phyloP scores from a whole-genome alignment of 441 rosid genomes.

The Macaranga tanarius region DNA sequence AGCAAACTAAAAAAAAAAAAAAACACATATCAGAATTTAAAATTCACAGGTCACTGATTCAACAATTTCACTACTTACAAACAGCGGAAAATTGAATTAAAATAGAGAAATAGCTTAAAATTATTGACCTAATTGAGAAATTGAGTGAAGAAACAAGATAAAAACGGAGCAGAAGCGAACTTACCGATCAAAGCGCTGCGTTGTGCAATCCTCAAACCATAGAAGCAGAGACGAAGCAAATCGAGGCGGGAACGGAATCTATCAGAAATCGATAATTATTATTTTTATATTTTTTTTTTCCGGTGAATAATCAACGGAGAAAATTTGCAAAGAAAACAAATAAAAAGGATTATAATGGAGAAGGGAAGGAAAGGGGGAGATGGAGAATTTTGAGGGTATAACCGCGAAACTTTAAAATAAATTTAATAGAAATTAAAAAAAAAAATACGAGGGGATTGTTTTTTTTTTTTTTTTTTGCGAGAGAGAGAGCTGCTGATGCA shows the following conservation, averaged over 20 bases:
- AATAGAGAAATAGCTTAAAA: neutral
- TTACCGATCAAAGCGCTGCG: constrained; percentile 23
- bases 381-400: constrained; percentile 47
- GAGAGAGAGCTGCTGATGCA: neutral
- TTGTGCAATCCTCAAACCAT: neutral
- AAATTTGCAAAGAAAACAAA: too few species aligned
- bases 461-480: neutral
- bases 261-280: neutral
- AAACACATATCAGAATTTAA: neutral
- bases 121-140: constrained; percentile 9
- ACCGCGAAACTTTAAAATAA: constrained; percentile 84
- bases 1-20: neutral
- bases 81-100: neutral
- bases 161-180: neutral
- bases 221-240: neutral
- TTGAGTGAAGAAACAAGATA: neutral
- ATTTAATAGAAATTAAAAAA: constrained; percentile 24
- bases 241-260: constrained; percentile 12
- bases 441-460: neutral
- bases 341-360: constrained; percentile 15
- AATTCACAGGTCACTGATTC: constrained; percentile 10
- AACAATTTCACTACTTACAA: neutral
- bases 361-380: constrained; percentile 26
- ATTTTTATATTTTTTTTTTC: too few species aligned
- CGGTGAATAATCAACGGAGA: too few species aligned